Base-by-base conservation (phyloP, 805 yeast species). In the Ogataea nonfermentans region DNA sequence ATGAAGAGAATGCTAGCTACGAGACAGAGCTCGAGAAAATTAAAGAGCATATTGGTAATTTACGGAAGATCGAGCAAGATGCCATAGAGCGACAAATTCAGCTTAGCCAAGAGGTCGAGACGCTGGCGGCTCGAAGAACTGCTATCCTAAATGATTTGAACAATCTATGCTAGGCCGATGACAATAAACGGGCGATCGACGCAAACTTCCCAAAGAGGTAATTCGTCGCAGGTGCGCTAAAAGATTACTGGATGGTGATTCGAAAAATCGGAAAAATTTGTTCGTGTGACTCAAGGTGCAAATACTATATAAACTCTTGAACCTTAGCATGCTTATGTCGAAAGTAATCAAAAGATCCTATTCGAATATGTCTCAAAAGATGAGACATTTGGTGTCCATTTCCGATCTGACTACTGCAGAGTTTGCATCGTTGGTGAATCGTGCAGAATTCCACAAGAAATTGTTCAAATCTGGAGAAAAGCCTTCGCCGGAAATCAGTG, bases 331-430 rank as follows among this genome's bases (percentile, higher is more conserved):
- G 25, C 28, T 31, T 10, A 33, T 46, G 23, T 29, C 40, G 16
- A 46, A 38, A 17, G 19, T 38, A 4, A 22, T 44, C 4, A 71
- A 71, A 50, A 57, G 63, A 49, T 29, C 48, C 1, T 60, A 58
- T 22, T 49, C 63, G 4, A 32, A 16, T 8, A 53, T 49, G 53
- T 40, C 59, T 4, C 37, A 37, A 16, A 24, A 37, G 14, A 66
- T 74, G 17, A 78, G 95, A 61, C 97, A 91, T 61, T 71, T 93
- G 57, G 74, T 86, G 15, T 84, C 87, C 19, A 93, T 89, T 53
- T 77, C 84, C 16, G 95, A 89, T 55, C 72, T 93, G 41, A 61
- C 85, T 6, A 74, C 81, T 37, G 65, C 72, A 15, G 99, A 93
- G 63, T 79, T 93, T 45, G 61, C 71, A 23, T 66, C 77, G 6